Conservation (phyloP, 805 yeast genomes). For the Starmerella khaoyaiensis region DNA sequence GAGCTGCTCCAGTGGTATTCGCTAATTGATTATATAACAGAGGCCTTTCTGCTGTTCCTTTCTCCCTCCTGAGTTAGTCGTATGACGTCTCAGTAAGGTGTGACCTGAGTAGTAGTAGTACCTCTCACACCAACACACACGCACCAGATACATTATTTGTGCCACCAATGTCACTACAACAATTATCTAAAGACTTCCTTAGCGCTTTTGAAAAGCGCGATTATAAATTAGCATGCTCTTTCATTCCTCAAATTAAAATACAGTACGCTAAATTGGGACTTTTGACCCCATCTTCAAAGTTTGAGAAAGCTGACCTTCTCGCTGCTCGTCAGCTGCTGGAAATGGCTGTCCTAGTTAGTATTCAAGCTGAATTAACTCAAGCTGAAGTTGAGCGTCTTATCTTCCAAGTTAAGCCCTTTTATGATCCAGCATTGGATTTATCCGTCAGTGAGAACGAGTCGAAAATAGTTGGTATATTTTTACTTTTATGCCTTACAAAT, state of each 20-base stretch:
- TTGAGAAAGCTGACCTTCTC: conserved; percentile 42
- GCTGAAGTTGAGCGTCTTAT: conserved; percentile 58
- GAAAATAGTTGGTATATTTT: conserved; percentile 62
- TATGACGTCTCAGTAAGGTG: too few species aligned
- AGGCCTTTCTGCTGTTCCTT: too few species aligned
- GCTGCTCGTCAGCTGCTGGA: conserved; percentile 77
- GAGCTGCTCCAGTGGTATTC: too few species aligned
- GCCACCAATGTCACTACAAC: conserved; percentile 47
- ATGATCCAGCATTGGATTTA: conserved; percentile 33
- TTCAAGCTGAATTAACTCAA: conserved; percentile 45
- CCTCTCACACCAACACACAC: background rate
- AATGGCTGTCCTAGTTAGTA: conserved; percentile 71
- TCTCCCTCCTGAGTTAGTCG: too few species aligned
- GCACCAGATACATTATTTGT: too few species aligned
- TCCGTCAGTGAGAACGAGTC: conserved; percentile 48
- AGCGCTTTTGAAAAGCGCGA: conserved; percentile 48
- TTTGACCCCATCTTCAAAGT: conserved; percentile 48
- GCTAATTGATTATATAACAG: too few species aligned
- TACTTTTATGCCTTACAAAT: conserved; percentile 63
- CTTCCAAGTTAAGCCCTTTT: conserved; percentile 67
- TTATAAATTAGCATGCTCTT: conserved; percentile 44
- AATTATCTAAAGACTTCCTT: conserved; percentile 57
- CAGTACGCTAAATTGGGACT: conserved; percentile 67
- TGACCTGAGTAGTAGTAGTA: background rate
- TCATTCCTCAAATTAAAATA: conserved; percentile 62